These are phyloP conservation scores for Boletus subparvulus DNA, from an alignment of 768 basidiomycete genomes.

Conservation along the genomic window DNA sequence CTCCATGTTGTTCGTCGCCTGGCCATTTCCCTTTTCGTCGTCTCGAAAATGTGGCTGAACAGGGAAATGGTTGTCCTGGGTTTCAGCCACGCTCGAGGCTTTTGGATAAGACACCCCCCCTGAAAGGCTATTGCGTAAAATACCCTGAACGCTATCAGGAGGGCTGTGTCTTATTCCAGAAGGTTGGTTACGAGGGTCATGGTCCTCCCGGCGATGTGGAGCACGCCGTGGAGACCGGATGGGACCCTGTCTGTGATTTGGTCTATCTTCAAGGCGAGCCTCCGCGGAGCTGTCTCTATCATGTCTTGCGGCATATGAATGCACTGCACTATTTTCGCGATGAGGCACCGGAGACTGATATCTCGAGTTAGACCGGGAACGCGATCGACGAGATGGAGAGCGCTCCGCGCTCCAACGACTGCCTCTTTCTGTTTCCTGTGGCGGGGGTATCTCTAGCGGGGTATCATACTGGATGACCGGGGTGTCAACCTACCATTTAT, in stretches of 20 bases:
- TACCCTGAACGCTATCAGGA: background rate
- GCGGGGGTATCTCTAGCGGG: constrained; percentile 43
- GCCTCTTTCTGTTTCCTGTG: constrained; percentile 24
- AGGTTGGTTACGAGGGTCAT: background rate
- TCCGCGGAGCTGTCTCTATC: constrained; percentile 9
- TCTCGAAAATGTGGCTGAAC: background rate
- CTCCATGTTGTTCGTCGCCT: background rate
- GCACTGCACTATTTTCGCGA: constrained; percentile 2
- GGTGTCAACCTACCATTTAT: constrained; percentile 7
- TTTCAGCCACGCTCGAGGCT: background rate
- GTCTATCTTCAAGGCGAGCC: background rate
- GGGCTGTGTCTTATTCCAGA: background rate
- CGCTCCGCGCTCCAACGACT: constrained; percentile 29
- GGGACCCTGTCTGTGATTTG: constrained; percentile 1
- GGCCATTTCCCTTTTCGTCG: constrained; percentile 12
- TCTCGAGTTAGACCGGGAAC: constrained; percentile 30
- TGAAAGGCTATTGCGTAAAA: background rate
- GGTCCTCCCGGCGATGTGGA: background rate
- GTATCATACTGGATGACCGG: constrained; percentile 54
- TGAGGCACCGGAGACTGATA: constrained; percentile 9
- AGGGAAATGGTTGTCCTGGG: background rate
- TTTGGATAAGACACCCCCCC: background rate
- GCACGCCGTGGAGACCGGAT: constrained; percentile 3
- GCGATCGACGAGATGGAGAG: constrained; percentile 24
- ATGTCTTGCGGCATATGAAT: background rate